phyloP scores from a whole-genome alignment of 2,329 filamentous ascomycete species.

The Fusarium proliferatum region DNA sequence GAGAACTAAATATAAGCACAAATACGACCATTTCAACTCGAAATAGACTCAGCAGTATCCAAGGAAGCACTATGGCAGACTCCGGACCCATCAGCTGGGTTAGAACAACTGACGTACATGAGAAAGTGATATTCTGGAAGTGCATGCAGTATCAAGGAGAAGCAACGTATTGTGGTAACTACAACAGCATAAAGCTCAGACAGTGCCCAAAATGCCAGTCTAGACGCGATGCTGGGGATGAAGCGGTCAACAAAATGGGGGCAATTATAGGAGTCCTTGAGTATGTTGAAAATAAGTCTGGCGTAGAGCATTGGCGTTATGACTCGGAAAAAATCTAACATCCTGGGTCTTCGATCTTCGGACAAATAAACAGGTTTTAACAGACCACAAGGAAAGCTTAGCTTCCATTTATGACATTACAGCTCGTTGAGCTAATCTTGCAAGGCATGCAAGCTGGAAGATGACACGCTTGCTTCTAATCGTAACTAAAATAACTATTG shows the following conservation, averaged over 20 bases:
- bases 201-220: neutral
- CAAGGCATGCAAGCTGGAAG: too few species aligned
- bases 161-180: neutral
- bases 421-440: too few species aligned
- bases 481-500: neutral
- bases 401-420: neutral
- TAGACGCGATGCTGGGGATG: neutral
- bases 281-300: neutral
- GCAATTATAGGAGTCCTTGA: conserved; percentile 1
- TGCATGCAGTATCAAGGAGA: neutral
- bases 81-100: neutral
- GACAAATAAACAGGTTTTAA: too few species aligned
- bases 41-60: neutral
- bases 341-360: rapidly evolving
- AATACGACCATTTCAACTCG: too few species aligned
- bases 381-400: neutral
- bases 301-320: conserved; percentile 13
- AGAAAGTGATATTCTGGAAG: neutral
- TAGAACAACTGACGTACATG: neutral
- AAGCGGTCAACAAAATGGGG: neutral
- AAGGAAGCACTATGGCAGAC: neutral
- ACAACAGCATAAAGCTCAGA: neutral
- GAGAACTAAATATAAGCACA: neutral
- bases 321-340: neutral
- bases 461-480: rapidly evolving